Percentiles rank a stretch among this genome's conserved stretches.
Conservation (phyloP, 2,329 filamentous ascomycete genomes). For the Chaetothyriales sp. region DNA sequence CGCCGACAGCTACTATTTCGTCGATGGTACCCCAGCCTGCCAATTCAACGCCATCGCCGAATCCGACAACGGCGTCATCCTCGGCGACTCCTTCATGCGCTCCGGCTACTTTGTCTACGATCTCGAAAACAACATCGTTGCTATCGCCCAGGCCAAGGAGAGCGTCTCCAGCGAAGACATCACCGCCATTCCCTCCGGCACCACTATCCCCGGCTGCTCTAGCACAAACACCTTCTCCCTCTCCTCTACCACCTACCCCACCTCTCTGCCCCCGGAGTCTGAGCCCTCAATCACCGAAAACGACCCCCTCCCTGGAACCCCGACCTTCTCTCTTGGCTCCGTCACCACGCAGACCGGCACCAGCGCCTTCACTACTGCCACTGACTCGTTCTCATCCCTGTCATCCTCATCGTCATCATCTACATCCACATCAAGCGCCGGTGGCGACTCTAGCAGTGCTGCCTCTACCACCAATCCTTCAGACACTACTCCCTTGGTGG, state of each 20-base stretch:
- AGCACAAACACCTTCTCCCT: slow-evolving; percentile 1
- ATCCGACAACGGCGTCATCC: slow-evolving; percentile 36
- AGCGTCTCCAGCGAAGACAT: slow-evolving; percentile 28
- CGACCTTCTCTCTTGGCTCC: not conserved
- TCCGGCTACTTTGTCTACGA: slow-evolving; percentile 68
- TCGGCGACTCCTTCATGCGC: slow-evolving; percentile 64
- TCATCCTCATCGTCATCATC: not conserved
- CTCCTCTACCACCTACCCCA: not conserved
- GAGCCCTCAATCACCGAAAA: not conserved
- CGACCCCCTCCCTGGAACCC: not conserved
- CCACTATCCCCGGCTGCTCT: slow-evolving; percentile 2
- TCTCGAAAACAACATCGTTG: slow-evolving; percentile 56
- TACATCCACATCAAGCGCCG: not conserved
- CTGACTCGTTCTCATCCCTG: not conserved
- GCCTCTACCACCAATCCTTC: not conserved
- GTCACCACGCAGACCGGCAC: not conserved
- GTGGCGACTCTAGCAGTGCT: not conserved
- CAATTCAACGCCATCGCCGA: slow-evolving; percentile 38
- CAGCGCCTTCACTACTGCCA: not conserved
- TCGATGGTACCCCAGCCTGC: slow-evolving; percentile 26
- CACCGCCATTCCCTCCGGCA: slow-evolving; percentile 4
- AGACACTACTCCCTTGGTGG: not conserved
- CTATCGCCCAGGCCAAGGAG: slow-evolving; percentile 52
- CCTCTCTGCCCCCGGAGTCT: not conserved
- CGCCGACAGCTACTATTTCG: slow-evolving; percentile 32